These are phyloP conservation scores for Fusarium sp. DNA, from an alignment of 2,329 filamentous ascomycete species.

Conservation along the genomic window DNA sequence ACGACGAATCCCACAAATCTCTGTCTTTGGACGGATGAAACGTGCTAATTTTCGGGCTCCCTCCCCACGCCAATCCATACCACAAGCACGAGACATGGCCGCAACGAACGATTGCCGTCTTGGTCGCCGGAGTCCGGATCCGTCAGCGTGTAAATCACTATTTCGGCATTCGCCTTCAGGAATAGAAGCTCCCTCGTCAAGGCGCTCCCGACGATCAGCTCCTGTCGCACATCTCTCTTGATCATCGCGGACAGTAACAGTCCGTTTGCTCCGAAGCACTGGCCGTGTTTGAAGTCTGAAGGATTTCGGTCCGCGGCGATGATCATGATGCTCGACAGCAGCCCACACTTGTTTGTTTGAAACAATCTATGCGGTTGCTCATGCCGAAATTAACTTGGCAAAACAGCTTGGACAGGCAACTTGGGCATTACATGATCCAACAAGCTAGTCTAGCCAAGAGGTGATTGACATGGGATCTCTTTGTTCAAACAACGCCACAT, in stretches of 20 bases:
- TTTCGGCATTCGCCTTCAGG: slow-evolving; percentile 21
- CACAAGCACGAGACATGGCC: slow-evolving; percentile 14
- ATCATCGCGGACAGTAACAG: neutral
- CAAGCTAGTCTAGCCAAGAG: neutral
- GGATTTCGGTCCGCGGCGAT: neutral
- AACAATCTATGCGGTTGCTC: slow-evolving; percentile 17
- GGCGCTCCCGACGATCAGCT: neutral
- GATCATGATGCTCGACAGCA: slow-evolving; percentile 5
- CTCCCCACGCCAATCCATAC: slow-evolving; percentile 39
- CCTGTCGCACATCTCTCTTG: slow-evolving; percentile 2
- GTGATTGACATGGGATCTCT: neutral
- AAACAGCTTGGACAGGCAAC: neutral
- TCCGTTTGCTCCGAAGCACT: neutral
- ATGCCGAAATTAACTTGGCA: neutral
- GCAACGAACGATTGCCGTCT: slow-evolving; percentile 11
- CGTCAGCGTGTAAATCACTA: slow-evolving; percentile 28
- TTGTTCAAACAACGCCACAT: slow-evolving; percentile 20
- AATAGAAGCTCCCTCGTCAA: slow-evolving; percentile 10
- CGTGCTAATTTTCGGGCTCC: slow-evolving; percentile 36
- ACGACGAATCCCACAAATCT: slow-evolving; percentile 30
- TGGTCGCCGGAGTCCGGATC: slow-evolving; percentile 16
- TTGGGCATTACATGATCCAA: neutral
- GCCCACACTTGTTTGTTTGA: slow-evolving; percentile 29
- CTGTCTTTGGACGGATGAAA: slow-evolving; percentile 30
- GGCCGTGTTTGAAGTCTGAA: neutral